These are phyloP conservation scores for Colletotrichum zoysiae DNA, from an alignment of 2,329 filamentous ascomycete genomes.

Conservation along the genomic window DNA sequence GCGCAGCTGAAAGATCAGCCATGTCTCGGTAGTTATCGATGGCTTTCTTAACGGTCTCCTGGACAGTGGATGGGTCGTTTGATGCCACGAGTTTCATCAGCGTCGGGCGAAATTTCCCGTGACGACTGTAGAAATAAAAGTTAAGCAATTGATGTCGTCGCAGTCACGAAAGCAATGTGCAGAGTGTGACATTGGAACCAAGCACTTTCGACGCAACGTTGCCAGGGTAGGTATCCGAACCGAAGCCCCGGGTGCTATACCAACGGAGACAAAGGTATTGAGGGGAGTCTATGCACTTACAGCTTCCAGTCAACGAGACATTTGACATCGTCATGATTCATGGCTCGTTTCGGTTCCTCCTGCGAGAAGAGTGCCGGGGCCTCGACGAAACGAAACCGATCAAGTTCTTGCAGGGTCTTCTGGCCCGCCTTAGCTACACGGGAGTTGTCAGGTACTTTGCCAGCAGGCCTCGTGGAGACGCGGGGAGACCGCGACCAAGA, in stretches of 20 bases:
- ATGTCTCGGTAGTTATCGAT: slow-evolving; percentile 59
- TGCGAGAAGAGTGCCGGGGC: slow-evolving; percentile 62
- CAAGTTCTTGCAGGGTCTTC: slow-evolving; percentile 67
- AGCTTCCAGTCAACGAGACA: slow-evolving; percentile 78
- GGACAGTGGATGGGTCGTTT: slow-evolving; percentile 66
- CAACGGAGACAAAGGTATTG: background rate
- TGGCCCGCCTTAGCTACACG: slow-evolving; percentile 61
- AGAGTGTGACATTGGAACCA: background rate
- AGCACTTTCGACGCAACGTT: background rate
- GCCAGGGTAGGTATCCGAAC: background rate
- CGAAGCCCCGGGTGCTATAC: background rate
- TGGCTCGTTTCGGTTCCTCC: slow-evolving; percentile 50
- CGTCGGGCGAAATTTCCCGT: slow-evolving; percentile 73
- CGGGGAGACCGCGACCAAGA: slow-evolving; percentile 19
- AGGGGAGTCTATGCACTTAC: slow-evolving; percentile 57
- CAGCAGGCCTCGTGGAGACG: slow-evolving; percentile 33
- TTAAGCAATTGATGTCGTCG: slow-evolving; percentile 1
- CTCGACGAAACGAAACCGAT: slow-evolving; percentile 69
- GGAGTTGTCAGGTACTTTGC: slow-evolving; percentile 20
- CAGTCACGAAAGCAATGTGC: background rate
- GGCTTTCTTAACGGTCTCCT: slow-evolving; percentile 64
- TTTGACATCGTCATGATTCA: slow-evolving; percentile 70
- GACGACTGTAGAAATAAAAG: slow-evolving; percentile 57
- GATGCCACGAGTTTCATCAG: slow-evolving; percentile 71
- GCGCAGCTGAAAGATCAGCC: slow-evolving; percentile 54